phyloP scores from a whole-genome alignment of 176 grass and related monocot species.

The Musa itinerans region DNA sequence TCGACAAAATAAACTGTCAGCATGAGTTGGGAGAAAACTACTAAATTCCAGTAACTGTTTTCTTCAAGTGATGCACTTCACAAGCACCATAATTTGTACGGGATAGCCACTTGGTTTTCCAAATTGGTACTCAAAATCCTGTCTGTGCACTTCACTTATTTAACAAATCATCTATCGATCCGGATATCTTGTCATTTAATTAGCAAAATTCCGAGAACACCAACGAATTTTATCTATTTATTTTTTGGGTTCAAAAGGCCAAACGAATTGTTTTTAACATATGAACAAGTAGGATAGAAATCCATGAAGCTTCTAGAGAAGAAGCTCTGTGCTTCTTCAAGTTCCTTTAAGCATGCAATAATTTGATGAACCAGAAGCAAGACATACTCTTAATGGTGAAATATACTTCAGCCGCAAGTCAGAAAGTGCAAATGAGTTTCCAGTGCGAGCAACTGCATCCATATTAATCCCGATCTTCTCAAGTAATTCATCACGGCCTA shows the following conservation, averaged over 20 bases:
- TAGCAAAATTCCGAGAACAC: not conserved
- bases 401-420: constrained; percentile 75
- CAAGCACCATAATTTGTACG: too few species aligned
- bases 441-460: constrained; percentile 66
- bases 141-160: not conserved
- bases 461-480: constrained; percentile 52
- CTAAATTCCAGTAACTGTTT: too few species aligned
- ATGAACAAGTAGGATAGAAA: not conserved
- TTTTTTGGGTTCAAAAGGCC: too few species aligned
- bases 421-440: constrained; percentile 68
- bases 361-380: not conserved
- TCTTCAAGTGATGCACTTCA: too few species aligned
- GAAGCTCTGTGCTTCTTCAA: not conserved
- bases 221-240: too few species aligned
- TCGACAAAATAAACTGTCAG: not conserved
- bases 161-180: not conserved
- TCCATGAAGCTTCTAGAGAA: not conserved
- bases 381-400: constrained; percentile 65
- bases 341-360: not conserved
- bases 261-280: too few species aligned
- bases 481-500: constrained; percentile 74
- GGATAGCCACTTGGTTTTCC: not conserved
- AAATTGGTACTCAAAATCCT: not conserved
- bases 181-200: not conserved
- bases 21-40: not conserved